Conservation (phyloP, 768 basidiomycete genomes). For the Kwoniella botswanensis region DNA sequence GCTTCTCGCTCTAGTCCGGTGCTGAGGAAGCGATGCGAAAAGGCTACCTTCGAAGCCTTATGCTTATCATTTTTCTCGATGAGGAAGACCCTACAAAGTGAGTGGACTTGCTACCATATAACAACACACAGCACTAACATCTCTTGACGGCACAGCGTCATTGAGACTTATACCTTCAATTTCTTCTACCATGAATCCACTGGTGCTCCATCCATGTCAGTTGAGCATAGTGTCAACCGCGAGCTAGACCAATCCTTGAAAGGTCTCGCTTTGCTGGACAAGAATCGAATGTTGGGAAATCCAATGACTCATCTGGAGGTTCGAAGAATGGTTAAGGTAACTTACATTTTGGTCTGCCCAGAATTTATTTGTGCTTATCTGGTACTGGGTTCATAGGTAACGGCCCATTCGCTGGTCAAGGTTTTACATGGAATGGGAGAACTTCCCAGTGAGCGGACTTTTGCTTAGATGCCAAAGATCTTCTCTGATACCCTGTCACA, state of each 20-base stretch:
- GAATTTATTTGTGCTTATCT: background rate
- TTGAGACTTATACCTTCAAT: constrained; percentile 37
- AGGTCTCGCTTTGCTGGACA: background rate
- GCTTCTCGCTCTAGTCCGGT: background rate
- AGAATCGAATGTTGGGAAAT: constrained; percentile 1
- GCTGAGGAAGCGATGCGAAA: constrained; percentile 23
- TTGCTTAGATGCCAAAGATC: background rate
- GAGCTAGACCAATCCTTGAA: background rate
- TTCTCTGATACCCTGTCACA: background rate
- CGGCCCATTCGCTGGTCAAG: background rate
- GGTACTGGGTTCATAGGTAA: background rate
- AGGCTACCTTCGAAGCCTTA: constrained; percentile 25
- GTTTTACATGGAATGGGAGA: constrained; percentile 14
- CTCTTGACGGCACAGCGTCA: constrained; percentile 19
- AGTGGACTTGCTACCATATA: constrained; percentile 2
- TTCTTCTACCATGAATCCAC: constrained; percentile 22
- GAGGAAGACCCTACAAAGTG: constrained; percentile 22
- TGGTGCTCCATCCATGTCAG: background rate
- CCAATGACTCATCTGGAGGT: constrained; percentile 9
- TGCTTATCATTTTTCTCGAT: constrained; percentile 30
- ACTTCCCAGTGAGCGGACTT: constrained; percentile 25
- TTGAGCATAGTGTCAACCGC: background rate
- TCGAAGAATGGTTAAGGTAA: constrained; percentile 16
- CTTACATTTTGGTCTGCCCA: background rate
- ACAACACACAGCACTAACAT: background rate